Evolutionary conservation across 2,329 filamentous ascomycete species (phyloP).

Genomic region (Curvularia verruculosa): DNA sequence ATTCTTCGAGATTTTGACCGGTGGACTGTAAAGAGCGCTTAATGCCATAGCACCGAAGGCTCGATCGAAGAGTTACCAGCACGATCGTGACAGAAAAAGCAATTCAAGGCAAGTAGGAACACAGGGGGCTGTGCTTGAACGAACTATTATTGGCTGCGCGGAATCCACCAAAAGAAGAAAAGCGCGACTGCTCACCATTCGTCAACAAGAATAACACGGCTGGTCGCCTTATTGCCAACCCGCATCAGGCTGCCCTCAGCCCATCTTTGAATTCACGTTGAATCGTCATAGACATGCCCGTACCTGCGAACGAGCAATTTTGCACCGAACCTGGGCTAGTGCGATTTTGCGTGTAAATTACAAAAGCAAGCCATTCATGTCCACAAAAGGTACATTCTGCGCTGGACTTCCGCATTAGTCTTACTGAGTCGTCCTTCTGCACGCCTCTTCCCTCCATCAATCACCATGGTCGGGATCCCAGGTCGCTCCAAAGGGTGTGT

Average conservation of each 20-base stretch:
- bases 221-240: background rate
- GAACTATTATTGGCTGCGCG: conserved; percentile 12
- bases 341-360: background rate
- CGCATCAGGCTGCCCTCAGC: background rate
- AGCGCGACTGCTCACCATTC: background rate
- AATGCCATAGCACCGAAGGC: background rate
- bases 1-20: background rate
- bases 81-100: background rate
- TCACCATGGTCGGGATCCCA: conserved; percentile 33
- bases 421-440: background rate
- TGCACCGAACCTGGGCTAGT: background rate
- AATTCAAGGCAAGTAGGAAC: background rate
- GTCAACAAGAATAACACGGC: background rate
- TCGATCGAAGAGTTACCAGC: background rate
- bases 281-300: conserved; percentile 14
- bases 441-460: background rate
- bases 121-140: background rate
- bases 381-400: conserved; percentile 29
- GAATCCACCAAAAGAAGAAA: conserved; percentile 14
- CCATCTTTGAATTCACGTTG: background rate
- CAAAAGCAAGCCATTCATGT: conserved; percentile 8
- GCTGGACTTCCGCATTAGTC: conserved; percentile 13
- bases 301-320: conserved; percentile 4
- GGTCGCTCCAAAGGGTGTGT: conserved; percentile 44
- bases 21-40: background rate